Evolutionary conservation across 2,329 filamentous ascomycete species (phyloP), one percentile per base, ranked within the genome.

Genomic region (Diaporthe helianthi): DNA sequence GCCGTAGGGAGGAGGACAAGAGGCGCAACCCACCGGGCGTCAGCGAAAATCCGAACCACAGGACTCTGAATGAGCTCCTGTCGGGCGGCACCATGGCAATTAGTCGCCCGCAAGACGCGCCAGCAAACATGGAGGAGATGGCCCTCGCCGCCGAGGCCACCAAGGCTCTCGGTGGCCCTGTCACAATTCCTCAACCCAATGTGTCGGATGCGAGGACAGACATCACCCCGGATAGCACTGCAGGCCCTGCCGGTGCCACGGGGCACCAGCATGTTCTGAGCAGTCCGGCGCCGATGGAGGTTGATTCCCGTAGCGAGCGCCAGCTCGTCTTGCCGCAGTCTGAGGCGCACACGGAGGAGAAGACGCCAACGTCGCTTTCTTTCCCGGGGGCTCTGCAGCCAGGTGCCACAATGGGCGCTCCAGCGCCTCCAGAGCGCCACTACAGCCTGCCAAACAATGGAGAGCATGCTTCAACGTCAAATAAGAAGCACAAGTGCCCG

Each of bases 401-500:
- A 3, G 79, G 78, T 33, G 75, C 76, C 13, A 77, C 78, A 67
- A 80, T 87, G 74, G 75, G 81, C 47, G 83, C 84, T 46, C 81
- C 84, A 6, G 80, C 83, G 1, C 72, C 78, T 36, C 84, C 78
- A 38, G 69, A 76, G 52, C 76, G 88, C 53, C 85, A 84, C 33
- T 85, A 89, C 82, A 90, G 84, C 74, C 84, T 88, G 72, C 87
- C 88, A 9, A 78, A 76, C 24, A 80, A 78, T 75, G 73, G 84
- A 76, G 78, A 83, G 73, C 69, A 84, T 75, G 74, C 89, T 74
- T 93, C 93, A 7, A 90, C 92, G 0, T 90, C 90, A 31, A 80
- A 82, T 65, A 98, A 97, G 82, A 95, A 96, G 76, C 95, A 99
- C 83, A 97, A 96, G 79, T 99, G 96, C 77, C 95, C 93, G 0